These are phyloP conservation scores for Stephania japonica DNA, from an alignment of 164 flowering plant genomes.

Conservation along the genomic window DNA sequence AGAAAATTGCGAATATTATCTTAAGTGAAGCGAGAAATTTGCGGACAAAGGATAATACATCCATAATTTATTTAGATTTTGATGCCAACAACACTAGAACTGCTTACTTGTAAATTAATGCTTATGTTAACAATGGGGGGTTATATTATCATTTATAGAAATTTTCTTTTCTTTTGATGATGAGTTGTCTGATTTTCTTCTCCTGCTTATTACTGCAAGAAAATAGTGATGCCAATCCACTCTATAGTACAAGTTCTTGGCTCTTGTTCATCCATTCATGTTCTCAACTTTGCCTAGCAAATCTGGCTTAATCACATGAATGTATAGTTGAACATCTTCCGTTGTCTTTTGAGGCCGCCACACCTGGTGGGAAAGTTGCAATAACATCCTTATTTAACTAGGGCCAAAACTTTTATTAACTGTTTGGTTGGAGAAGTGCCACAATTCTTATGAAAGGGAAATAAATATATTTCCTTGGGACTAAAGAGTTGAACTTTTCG, in stretches of 20 bases:
- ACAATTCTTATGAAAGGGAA: no score
- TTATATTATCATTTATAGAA: neutral
- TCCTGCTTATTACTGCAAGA: neutral
- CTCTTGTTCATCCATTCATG: neutral
- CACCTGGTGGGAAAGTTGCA: no score
- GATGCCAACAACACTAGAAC: slow-evolving; percentile 28
- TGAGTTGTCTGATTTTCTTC: neutral
- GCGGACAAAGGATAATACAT: slow-evolving; percentile 94
- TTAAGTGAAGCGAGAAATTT: slow-evolving; percentile 74
- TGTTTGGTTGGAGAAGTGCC: no score
- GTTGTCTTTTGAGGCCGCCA: no score
- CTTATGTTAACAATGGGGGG: slow-evolving; percentile 9
- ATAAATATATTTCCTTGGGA: no score
- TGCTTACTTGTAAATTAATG: slow-evolving; percentile 35
- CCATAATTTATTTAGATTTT: slow-evolving; percentile 78
- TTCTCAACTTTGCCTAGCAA: neutral
- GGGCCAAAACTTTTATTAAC: no score
- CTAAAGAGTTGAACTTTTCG: no score
- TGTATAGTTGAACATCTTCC: no score
- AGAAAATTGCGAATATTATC: slow-evolving; percentile 64
- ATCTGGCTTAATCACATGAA: neutral
- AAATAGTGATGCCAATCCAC: neutral
- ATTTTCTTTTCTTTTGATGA: neutral
- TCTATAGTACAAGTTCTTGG: neutral
- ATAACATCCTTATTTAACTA: no score